Base-by-base conservation (phyloP, 1,284 basidiomycete species). In the Malassezia pachydermatis region DNA sequence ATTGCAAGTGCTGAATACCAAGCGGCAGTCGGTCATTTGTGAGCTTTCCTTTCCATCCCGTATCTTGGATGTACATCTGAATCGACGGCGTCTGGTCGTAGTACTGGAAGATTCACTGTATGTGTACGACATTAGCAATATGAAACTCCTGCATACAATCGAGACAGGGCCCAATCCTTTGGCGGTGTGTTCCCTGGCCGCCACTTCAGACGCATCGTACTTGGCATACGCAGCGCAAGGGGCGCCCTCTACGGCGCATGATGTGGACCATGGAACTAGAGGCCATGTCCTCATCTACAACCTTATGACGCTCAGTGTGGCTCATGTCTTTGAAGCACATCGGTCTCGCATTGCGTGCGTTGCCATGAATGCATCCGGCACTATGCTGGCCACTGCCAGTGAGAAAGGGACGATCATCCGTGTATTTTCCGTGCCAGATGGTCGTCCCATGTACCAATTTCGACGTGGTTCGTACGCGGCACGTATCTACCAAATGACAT, bases 121-220 rank as follows among this genome's bases (percentile, higher is more conserved):
- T 76, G 89, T 96, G 49, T 98, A 98, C 70, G 92, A 98, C 70
- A 96, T 98, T 63, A 87, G 84, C 53, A 99, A 95, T 63, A 96
- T 98, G 92, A 85, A 90, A 63, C 78, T 98, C 25, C 75, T 95
- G 35, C 92, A 96, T 72, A 94, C 95, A 40, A 92, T 98, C 49
- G 94, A 98, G 76, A 98, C 92, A 0, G 84, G 86, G 13, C 82
- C 87, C 0, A 98, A 98, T 72, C 88, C 90, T 2, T 84, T 92
- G 70, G 89, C 89, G 20, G 88, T 98, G 64, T 90, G 88, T 70
- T 86, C 90, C 0, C 80, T 98, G 9, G 88, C 88, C 0, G 88
- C 92, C 0, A 87, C 84, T n/a, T 84, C 88, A n/a, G 90, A 96
- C 51, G 84, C 81, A 62, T 90, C 88, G 22, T 95, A 86, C 75